Evolutionary conservation across 306 rosid species (phyloP).

Genomic region (Sphenostylis stenocarpa): DNA sequence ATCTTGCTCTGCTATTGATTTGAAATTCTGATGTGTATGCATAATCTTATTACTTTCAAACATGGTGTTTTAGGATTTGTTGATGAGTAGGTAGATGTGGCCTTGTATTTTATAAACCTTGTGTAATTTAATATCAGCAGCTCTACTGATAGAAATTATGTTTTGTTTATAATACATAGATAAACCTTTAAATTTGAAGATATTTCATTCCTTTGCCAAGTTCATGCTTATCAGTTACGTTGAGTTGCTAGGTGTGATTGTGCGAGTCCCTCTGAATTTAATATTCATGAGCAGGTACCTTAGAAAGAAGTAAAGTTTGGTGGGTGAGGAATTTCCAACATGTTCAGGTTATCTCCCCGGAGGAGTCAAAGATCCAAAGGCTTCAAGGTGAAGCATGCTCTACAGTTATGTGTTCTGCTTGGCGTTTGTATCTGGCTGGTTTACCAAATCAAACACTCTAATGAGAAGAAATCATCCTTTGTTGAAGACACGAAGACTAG

Average conservation of each 20-base stretch:
- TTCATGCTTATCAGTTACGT: background rate
- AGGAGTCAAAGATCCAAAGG: constrained; percentile 77
- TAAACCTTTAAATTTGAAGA: constrained; percentile 17
- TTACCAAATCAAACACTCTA: constrained; percentile 84
- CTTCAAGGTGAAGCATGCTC: constrained; percentile 91
- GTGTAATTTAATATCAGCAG: background rate
- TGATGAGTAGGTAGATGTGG: constrained; percentile 4
- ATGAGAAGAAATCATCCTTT: constrained; percentile 51
- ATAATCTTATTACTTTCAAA: background rate
- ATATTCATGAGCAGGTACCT: constrained; percentile 44
- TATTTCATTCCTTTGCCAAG: background rate
- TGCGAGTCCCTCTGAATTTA: constrained; percentile 1
- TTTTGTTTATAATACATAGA: background rate
- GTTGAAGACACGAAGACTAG: constrained; percentile 30
- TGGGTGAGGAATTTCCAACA: constrained; percentile 42
- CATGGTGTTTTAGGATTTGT: background rate
- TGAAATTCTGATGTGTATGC: constrained; percentile 13
- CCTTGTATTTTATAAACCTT: background rate
- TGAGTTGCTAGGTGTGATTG: background rate
- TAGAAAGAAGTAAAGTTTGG: constrained; percentile 24
- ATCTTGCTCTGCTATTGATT: background rate
- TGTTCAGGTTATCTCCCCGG: constrained; percentile 81
- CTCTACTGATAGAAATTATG: background rate
- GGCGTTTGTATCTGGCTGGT: constrained; percentile 85
- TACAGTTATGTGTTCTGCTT: constrained; percentile 63